Conservation (phyloP, 306 rosid genomes). For the Sicyos baderoa region DNA sequence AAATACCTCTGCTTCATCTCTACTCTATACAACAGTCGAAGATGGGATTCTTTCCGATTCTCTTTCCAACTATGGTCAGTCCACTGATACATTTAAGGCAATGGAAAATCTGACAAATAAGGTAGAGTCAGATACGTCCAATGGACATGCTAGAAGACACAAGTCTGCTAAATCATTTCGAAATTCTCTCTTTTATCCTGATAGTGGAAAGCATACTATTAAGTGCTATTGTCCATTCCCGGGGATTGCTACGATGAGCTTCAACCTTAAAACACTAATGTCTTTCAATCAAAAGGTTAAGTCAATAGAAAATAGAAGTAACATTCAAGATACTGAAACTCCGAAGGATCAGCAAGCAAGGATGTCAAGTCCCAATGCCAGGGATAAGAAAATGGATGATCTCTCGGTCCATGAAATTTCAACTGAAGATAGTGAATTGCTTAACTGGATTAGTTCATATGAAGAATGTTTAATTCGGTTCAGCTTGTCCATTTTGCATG, state of each 20-base stretch:
- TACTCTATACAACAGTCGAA: slow-evolving; percentile 62
- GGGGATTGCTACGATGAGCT: slow-evolving; percentile 67
- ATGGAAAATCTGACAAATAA: slow-evolving; percentile 38
- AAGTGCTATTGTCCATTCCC: slow-evolving; percentile 86
- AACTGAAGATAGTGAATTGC: slow-evolving; percentile 35
- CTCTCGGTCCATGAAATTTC: slow-evolving; percentile 24
- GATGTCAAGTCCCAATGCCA: slow-evolving; percentile 38
- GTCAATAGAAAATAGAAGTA: slow-evolving; percentile 26
- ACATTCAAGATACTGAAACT: slow-evolving; percentile 29
- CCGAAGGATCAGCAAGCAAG: slow-evolving; percentile 46
- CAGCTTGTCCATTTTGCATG: slow-evolving; percentile 80
- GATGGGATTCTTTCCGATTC: slow-evolving; percentile 55
- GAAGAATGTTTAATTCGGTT: slow-evolving; percentile 75
- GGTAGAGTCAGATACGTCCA: slow-evolving; percentile 36
- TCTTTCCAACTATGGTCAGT: slow-evolving; percentile 33
- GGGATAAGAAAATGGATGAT: slow-evolving; percentile 24
- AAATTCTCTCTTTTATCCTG: slow-evolving; percentile 28
- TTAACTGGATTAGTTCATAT: slow-evolving; percentile 43
- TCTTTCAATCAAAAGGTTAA: slow-evolving; percentile 44
- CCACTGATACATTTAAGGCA: slow-evolving; percentile 36
- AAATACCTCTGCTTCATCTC: slow-evolving; percentile 81
- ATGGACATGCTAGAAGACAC: slow-evolving; percentile 36
- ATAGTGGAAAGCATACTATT: slow-evolving; percentile 52
- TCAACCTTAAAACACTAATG: slow-evolving; percentile 71
- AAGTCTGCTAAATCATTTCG: slow-evolving; percentile 29